These are phyloP conservation scores for Pholiota adiposa DNA, from an alignment of 1,284 basidiomycete species.

Conservation along the genomic window DNA sequence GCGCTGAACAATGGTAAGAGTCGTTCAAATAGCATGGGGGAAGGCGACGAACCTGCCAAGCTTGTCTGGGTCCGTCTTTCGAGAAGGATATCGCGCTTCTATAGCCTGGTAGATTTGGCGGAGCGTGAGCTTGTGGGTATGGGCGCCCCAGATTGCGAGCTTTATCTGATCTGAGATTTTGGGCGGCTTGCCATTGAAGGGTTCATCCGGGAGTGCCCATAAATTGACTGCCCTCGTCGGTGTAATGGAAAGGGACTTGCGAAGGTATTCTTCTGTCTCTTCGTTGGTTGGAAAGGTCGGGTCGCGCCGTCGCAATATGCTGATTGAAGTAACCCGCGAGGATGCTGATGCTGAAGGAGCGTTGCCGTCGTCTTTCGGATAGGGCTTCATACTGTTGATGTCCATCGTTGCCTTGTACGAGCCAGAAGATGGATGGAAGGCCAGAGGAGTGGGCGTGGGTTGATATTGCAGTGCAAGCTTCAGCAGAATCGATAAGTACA, in stretches of 20 bases:
- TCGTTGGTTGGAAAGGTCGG: not conserved
- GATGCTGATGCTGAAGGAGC: too few species aligned
- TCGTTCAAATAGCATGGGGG: not conserved
- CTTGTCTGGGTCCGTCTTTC: conserved; percentile 47
- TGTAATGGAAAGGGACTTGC: conserved; percentile 49
- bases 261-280: conserved; percentile 49
- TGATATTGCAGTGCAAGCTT: too few species aligned
- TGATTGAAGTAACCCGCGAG: too few species aligned
- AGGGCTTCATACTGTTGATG: too few species aligned
- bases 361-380: too few species aligned
- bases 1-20: conserved; percentile 46
- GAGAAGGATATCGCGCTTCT: conserved; percentile 62
- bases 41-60: conserved; percentile 65
- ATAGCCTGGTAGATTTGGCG: conserved; percentile 66
- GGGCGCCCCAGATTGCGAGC: conserved; percentile 71
- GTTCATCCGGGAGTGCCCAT: conserved; percentile 50
- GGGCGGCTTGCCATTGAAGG: conserved; percentile 54
- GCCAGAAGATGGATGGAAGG: too few species aligned
- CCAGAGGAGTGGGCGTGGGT: too few species aligned
- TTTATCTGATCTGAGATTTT: conserved; percentile 39
- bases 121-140: conserved; percentile 58
- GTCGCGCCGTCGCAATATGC: too few species aligned
- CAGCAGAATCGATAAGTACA: conserved; percentile 1
- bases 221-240: conserved; percentile 47
- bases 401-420: too few species aligned